phyloP scores from a whole-genome alignment of 805 yeast species.

The Jamesozyma hellenica region DNA sequence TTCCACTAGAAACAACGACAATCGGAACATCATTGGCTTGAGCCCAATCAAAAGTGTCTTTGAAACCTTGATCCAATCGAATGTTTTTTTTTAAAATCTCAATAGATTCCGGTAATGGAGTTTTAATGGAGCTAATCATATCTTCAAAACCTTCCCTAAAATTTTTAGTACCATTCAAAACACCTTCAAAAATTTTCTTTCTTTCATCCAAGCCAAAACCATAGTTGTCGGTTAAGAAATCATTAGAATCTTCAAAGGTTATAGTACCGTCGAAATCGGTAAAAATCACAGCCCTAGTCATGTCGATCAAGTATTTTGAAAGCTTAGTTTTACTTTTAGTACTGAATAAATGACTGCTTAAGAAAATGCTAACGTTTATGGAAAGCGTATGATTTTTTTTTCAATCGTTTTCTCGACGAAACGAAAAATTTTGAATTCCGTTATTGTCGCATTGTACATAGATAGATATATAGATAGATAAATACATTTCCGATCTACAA shows the following conservation, averaged over 20 bases:
- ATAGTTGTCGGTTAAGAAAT: conserved; percentile 73
- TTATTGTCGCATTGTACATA: too few relatives aligned
- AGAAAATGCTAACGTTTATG: too few relatives aligned
- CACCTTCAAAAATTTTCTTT: conserved; percentile 55
- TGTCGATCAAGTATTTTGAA: conserved; percentile 4
- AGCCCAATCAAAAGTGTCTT: conserved; percentile 72
- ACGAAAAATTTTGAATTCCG: too few relatives aligned
- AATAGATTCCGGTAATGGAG: conserved; percentile 76
- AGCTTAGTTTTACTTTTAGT: too few relatives aligned
- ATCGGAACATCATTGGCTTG: conserved; percentile 63
- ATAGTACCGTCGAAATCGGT: conserved; percentile 98
- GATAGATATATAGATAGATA: too few relatives aligned
- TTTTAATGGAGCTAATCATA: conserved; percentile 72
- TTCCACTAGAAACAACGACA: conserved; percentile 83
- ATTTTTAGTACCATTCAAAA: conserved; percentile 54
- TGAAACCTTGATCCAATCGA: conserved; percentile 84
- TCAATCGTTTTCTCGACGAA: too few relatives aligned
- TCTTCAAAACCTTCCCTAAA: conserved; percentile 76
- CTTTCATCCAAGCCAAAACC: conserved; percentile 77
- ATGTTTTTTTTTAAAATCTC: conserved; percentile 56
- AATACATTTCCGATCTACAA: too few relatives aligned
- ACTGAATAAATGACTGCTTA: too few relatives aligned
- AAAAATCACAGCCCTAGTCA: conserved; percentile 68
- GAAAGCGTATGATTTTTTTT: too few relatives aligned
- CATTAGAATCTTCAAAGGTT: conserved; percentile 90